Evolutionary conservation across 1,284 basidiomycete genomes (phyloP), one percentile per base, ranked within the genome.

Genomic region (Ceratorhiza oryzae-sativae): DNA sequence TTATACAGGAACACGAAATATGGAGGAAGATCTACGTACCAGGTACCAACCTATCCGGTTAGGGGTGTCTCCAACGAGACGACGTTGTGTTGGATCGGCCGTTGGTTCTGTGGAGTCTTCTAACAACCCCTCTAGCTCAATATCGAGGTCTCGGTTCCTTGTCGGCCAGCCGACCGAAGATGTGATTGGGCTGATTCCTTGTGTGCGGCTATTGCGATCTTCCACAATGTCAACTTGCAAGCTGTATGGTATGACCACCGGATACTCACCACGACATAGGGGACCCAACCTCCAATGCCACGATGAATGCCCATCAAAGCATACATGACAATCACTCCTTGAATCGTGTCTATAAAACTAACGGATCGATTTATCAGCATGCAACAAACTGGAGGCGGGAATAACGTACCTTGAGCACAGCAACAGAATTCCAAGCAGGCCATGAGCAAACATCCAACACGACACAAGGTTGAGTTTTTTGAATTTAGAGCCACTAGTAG

Each of bases 21-120:
- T 60, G 56, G 46, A 36, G 55, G 30, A 53, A 58, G 41, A 80
- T 89, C 73, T 76, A 93, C 92, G 70, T 97, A 82, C 72, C 96
- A 95, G 34, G 93, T 89, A 25, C 95, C 95, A 0, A 93, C 93
- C 12, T 23, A 49, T 49, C 5, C 63, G 63, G 20, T 67, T 67
- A 3, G 63, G 63, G 15, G 32, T 32, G 27, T 63, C 61, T 9
- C 61, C 61, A n/a, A 46, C 46, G 4, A 63, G 25, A 23, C n/a
- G 15, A 2, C 6, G 2, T 12, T 18, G 46, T 18, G 15, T 9
- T 27, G 27, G 18, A 13, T 32, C 20, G 45, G 46, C 20, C 27
- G 48, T 27, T 25, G 20, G 48, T 23, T 49, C 48, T 30, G 60
- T 25, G 8, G 61, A 51, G 30, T 42, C 23, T 20, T 63, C 46